A percentile compares a stretch with the other conserved stretches of the same genome.
phyloP scores from a whole-genome alignment of 2,329 filamentous ascomycete genomes.

The Saccharata proteae region DNA sequence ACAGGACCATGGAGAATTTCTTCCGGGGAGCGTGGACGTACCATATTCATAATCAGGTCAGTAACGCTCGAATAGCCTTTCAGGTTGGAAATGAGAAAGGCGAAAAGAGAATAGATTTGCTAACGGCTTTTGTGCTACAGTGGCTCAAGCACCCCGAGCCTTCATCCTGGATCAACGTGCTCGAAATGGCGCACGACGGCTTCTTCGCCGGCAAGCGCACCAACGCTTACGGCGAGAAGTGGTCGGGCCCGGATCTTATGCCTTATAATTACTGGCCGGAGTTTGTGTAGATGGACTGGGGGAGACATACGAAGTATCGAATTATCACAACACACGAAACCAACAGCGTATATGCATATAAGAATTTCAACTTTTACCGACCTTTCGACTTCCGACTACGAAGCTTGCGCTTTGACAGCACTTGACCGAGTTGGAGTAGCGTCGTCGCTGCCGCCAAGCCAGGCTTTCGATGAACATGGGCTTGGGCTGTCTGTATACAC shows the following conservation, averaged over 20 bases:
- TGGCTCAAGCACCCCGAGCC: constrained; percentile 45
- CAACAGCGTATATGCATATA: no score
- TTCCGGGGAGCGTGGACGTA: constrained; percentile 46
- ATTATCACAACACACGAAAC: no score
- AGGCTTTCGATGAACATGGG: no score
- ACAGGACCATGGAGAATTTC: constrained; percentile 43
- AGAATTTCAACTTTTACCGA: no score
- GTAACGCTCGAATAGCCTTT: constrained; percentile 11
- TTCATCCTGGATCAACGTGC: constrained; percentile 42
- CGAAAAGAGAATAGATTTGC: not conserved
- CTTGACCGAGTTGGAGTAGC: no score
- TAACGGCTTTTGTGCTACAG: constrained; percentile 17
- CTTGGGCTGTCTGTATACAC: no score
- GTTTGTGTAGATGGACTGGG: constrained; percentile 31
- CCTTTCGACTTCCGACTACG: no score
- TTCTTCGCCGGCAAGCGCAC: constrained; percentile 39
- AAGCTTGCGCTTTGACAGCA: no score
- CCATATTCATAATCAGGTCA: constrained; percentile 46
- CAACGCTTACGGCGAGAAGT: constrained; percentile 43
- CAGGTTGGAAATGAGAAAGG: not conserved
- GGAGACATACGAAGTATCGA: no score
- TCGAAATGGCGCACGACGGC: constrained; percentile 42
- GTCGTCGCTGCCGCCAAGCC: no score
- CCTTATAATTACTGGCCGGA: constrained; percentile 41
- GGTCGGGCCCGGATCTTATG: constrained; percentile 35